phyloP scores from a whole-genome alignment of 2,329 filamentous ascomycete genomes.

The Colletotrichum orbiculare region DNA sequence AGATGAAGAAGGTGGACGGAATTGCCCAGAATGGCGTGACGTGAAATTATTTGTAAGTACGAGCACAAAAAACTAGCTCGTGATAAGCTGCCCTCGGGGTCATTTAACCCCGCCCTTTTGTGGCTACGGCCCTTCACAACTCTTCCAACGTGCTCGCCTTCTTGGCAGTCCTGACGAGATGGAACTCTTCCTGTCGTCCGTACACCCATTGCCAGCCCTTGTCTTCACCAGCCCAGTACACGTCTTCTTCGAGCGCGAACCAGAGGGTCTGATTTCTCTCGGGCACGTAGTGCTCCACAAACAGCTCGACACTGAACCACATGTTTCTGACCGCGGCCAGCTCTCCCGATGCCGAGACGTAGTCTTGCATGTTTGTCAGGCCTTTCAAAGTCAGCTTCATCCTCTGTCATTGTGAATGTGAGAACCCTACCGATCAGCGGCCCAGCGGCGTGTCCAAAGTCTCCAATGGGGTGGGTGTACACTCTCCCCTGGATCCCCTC shows the following conservation, averaged over 20 bases:
- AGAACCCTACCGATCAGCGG: slow-evolving; percentile 55
- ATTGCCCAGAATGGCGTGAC: slow-evolving; percentile 3
- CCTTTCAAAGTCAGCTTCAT: slow-evolving; percentile 43
- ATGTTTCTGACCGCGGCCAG: slow-evolving; percentile 56
- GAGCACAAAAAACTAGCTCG: slow-evolving; percentile 29
- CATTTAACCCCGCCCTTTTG: background rate
- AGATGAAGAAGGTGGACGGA: slow-evolving; percentile 30
- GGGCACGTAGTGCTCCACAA: slow-evolving; percentile 57
- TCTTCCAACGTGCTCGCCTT: slow-evolving; percentile 15
- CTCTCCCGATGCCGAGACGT: slow-evolving; percentile 59
- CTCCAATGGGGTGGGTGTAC: slow-evolving; percentile 61
- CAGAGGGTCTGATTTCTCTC: slow-evolving; percentile 55
- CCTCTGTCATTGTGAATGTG: background rate
- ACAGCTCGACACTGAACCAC: slow-evolving; percentile 64
- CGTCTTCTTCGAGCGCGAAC: slow-evolving; percentile 63
- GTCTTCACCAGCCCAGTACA: slow-evolving; percentile 55
- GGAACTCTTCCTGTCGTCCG: slow-evolving; percentile 57
- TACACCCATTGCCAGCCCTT: slow-evolving; percentile 60
- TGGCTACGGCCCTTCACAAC: background rate
- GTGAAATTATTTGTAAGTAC: slow-evolving; percentile 27
- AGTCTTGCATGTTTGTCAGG: slow-evolving; percentile 61
- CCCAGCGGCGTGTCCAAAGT: slow-evolving; percentile 62
- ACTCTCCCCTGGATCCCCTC: slow-evolving; percentile 59
- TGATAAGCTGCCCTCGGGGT: slow-evolving; percentile 25
- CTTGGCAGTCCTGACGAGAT: slow-evolving; percentile 45